Percentiles rank a stretch among this genome's conserved stretches.
phyloP scores from a whole-genome alignment of 352 stramenopile genomes.

The Pythium dissotocum region DNA sequence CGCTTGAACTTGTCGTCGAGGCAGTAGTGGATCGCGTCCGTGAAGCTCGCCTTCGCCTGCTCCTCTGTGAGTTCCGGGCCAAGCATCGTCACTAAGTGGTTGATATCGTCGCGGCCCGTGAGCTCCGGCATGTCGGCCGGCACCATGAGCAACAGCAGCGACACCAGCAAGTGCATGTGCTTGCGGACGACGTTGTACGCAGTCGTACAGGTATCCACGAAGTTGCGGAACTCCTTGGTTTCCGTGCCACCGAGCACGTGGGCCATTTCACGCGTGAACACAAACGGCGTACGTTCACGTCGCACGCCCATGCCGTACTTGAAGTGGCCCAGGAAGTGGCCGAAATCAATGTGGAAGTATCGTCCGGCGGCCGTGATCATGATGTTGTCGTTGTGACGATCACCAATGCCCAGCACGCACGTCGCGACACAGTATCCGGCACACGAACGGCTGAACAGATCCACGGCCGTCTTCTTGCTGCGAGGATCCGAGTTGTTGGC shows the following conservation, averaged over 20 bases:
- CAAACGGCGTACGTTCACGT: conserved; percentile 84
- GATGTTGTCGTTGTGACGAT: conserved; percentile 96
- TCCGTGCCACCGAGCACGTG: conserved; percentile 82
- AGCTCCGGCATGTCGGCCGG: conserved; percentile 87
- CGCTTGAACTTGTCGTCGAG: conserved; percentile 86
- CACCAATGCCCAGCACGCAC: conserved; percentile 93
- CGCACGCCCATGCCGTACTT: conserved; percentile 88
- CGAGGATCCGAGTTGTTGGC: conserved; percentile 74
- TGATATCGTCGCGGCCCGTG: conserved; percentile 79
- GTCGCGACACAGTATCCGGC: conserved; percentile 94
- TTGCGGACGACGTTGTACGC: conserved; percentile 81
- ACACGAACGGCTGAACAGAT: conserved; percentile 86
- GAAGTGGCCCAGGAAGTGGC: conserved; percentile 86
- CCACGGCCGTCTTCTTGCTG: conserved; percentile 67
- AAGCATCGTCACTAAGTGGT: conserved; percentile 81
- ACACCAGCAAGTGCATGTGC: conserved; percentile 87
- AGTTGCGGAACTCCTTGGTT: conserved; percentile 70
- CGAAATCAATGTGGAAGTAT: conserved; percentile 91
- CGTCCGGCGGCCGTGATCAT: conserved; percentile 87
- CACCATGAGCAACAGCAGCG: conserved; percentile 83
- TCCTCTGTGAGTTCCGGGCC: conserved; percentile 71
- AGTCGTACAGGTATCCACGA: conserved; percentile 67
- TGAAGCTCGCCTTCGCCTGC: conserved; percentile 65
- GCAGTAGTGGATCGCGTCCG: conserved; percentile 80
- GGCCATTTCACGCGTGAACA: conserved; percentile 89